A percentile compares a stretch with the other conserved stretches of the same genome.
Evolutionary conservation across 257 asterid genomes (phyloP).

Genomic region (Nemophila menziesii): DNA sequence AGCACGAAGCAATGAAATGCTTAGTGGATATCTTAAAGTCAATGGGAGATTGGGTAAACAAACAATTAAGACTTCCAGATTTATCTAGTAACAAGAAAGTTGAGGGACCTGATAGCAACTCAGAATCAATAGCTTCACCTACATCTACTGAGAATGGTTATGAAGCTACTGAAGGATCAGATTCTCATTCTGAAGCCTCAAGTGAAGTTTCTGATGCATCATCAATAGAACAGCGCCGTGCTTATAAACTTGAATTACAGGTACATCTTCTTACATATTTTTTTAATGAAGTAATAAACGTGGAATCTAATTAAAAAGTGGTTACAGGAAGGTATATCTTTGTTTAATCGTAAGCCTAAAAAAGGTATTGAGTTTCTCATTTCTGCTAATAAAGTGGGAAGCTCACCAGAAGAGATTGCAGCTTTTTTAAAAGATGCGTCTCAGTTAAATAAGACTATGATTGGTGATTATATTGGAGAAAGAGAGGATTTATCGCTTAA

Average conservation of each 20-base stretch:
- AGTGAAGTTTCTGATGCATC: constrained; percentile 83
- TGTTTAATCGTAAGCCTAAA: constrained; percentile 91
- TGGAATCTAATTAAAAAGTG: constrained; percentile 20
- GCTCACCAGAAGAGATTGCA: constrained; percentile 81
- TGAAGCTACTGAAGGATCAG: constrained; percentile 67
- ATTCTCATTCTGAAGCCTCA: constrained; percentile 78
- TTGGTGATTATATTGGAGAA: constrained; percentile 97
- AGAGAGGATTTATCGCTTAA: constrained; percentile 84
- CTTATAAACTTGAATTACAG: constrained; percentile 97
- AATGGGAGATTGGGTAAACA: constrained; percentile 99
- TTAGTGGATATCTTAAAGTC: constrained; percentile 69
- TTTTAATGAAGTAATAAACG: constrained; percentile 9
- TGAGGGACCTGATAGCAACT: constrained; percentile 43
- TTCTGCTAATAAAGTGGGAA: constrained; percentile 86
- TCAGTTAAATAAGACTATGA: constrained; percentile 76
- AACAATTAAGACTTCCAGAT: constrained; percentile 84
- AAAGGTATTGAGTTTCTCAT: constrained; percentile 90
- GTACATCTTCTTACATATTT: constrained; percentile 27
- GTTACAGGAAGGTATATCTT: constrained; percentile 97
- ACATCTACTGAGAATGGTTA: constrained; percentile 52
- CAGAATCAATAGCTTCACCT: constrained; percentile 57
- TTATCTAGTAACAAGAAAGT: constrained; percentile 45
- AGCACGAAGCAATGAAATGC: constrained; percentile 89
- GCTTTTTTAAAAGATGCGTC: constrained; percentile 74
- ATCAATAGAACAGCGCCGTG: constrained; percentile 91